Conservation (phyloP, 164 flowering plant genomes). For the Piper longum region DNA sequence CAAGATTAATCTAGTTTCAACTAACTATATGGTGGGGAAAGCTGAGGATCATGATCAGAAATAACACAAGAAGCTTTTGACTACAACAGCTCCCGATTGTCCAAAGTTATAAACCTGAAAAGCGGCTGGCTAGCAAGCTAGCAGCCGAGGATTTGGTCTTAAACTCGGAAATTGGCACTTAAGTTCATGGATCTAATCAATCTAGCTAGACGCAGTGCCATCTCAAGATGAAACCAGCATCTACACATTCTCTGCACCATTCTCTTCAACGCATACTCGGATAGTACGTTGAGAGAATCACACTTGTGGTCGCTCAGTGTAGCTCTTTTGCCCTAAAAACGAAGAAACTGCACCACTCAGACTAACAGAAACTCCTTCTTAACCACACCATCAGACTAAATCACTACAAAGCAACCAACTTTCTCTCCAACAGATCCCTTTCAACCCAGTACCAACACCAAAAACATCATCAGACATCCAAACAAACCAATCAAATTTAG, state of each 20-base stretch:
- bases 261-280: neutral
- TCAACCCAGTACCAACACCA: neutral
- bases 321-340: neutral
- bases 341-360: neutral
- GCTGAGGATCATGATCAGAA: too few species aligned
- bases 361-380: neutral
- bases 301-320: neutral
- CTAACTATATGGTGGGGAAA: too few species aligned
- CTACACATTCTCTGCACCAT: neutral
- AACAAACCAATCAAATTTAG: neutral
- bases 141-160: too few species aligned
- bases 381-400: too few species aligned
- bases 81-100: too few species aligned
- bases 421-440: neutral
- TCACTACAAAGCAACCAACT: neutral
- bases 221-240: neutral
- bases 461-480: neutral
- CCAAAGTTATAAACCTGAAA: too few species aligned
- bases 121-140: too few species aligned
- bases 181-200: too few species aligned
- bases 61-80: too few species aligned
- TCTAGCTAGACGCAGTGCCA: too few species aligned
- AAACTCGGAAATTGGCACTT: too few species aligned
- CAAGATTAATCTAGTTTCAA: too few species aligned
- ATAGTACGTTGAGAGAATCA: neutral